Evolutionary conservation across 306 rosid species (phyloP), one percentile per base, ranked within the genome.

Genomic region (Trifolium subterraneum): DNA sequence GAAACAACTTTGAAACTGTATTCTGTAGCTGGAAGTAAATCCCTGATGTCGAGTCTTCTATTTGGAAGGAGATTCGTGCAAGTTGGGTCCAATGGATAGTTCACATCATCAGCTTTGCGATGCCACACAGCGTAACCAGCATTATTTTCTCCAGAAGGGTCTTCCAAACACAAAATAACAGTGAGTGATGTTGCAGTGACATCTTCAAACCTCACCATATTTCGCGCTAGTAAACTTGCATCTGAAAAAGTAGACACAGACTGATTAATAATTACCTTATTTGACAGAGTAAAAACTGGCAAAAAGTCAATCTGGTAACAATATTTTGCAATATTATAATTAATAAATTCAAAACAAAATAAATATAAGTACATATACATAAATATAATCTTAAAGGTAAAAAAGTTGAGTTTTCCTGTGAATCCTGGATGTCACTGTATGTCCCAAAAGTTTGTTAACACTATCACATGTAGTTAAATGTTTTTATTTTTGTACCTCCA

Each of bases 131-230:
- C 75, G 82, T 84, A 89, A 78, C 84, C 81, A 72, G 68, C 74
- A 55, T 65, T 69, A 64, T 79, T 73, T 79, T 83, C 92, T 25
- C 71, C 72, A 31, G 61, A 72, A 75, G 80, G 54, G 69, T 85
- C 85, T 72, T 81, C 84, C 18, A 87, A 75, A 66, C 79, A 84
- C 86, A 93, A 80, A 81, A 87, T 71, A 73, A 93, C 83, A 31
- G 89, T 83, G 47, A 91, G 74, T 36, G 87, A 78, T 69, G 98
- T 87, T 44, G 94, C 81, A 11, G 76, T 79, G 76, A 91, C 82
- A 79, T 88, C 92, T 84, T 91, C 96, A 78, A 89, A 88, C 80
- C 87, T 86, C 83, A 89, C 60, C 80, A 86, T 83, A 81, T 79
- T 86, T 51, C 87, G 77, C 74, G 82, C 63, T 64, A 82, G 74